Evolutionary conservation across 805 yeast genomes (phyloP).

Genomic region (Starmerella scarabaei): DNA sequence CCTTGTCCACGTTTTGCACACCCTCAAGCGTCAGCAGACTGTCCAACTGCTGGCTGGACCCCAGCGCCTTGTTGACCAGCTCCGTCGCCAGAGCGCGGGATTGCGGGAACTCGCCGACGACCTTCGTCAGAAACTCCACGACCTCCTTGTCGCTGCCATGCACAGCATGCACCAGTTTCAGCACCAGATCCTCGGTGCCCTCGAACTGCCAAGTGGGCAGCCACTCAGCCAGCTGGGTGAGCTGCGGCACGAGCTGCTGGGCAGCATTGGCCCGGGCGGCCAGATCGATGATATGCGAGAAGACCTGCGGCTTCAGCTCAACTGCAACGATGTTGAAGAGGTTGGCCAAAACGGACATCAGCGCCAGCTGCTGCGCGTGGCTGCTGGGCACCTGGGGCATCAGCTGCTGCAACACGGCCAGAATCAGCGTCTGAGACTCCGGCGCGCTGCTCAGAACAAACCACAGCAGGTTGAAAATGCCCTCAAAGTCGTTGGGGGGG

Average conservation of each 20-base stretch:
- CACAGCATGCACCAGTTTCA: conserved; percentile 21
- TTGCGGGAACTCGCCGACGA: conserved; percentile 11
- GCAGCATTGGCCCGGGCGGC: conserved; percentile 27
- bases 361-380: conserved; percentile 23
- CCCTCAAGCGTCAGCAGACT: conserved; percentile 23
- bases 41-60: conserved; percentile 24
- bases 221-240: conserved; percentile 29
- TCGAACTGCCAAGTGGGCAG: conserved; percentile 28
- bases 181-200: conserved; percentile 21
- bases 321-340: conserved; percentile 30
- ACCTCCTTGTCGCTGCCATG: conserved; percentile 7
- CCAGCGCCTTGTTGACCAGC: conserved; percentile 22
- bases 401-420: conserved; percentile 24
- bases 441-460: conserved; percentile 28
- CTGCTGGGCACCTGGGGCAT: conserved; percentile 19
- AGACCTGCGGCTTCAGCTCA: conserved; percentile 24
- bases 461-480: conserved; percentile 29
- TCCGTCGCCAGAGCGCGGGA: conserved; percentile 15
- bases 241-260: conserved; percentile 28
- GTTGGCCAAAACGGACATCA: conserved; percentile 28
- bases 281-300: conserved; percentile 26
- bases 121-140: conserved; percentile 19
- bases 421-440: conserved; percentile 24
- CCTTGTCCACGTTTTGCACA: conserved; percentile 22
- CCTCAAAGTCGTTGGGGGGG: conserved; percentile 30